Evolutionary conservation across 768 basidiomycete species (phyloP).

Genomic region (Leccinum subgranulosum): DNA sequence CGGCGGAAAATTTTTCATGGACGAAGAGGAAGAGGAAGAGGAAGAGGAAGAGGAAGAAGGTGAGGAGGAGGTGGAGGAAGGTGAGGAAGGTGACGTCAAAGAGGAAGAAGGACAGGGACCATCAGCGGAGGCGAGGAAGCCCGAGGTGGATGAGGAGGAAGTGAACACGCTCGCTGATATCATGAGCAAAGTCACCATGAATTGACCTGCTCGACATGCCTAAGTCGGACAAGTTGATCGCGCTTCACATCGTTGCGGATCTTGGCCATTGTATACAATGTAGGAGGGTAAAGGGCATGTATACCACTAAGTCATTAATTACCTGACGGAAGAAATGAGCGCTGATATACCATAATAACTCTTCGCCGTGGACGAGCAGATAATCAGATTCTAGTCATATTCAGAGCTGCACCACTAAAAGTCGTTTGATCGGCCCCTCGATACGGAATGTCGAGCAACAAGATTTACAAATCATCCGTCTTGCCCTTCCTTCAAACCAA

Average conservation of each 20-base stretch:
- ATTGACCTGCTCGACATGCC: constrained; percentile 19
- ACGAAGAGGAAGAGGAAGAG: constrained; percentile 82
- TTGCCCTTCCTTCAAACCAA: constrained; percentile 11
- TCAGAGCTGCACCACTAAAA: background rate
- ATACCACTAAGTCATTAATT: constrained; percentile 24
- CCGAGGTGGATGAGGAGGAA: constrained; percentile 35
- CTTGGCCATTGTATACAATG: background rate
- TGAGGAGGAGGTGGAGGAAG: constrained; percentile 46
- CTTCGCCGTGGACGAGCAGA: background rate
- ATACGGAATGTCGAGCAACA: background rate
- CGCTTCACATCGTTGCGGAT: background rate
- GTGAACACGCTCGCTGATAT: constrained; percentile 64
- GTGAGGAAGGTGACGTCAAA: constrained; percentile 28
- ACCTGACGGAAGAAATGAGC: constrained; percentile 1
- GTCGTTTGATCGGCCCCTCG: background rate
- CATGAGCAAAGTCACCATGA: constrained; percentile 60
- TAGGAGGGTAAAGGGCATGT: constrained; percentile 6
- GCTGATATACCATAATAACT: constrained; percentile 4
- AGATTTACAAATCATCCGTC: background rate
- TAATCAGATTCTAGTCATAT: background rate
- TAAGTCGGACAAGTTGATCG: background rate
- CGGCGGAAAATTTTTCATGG: constrained; percentile 62
- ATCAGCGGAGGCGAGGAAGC: constrained; percentile 23
- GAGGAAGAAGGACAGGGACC: constrained; percentile 21
- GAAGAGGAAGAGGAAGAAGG: constrained; percentile 64